phyloP scores from a whole-genome alignment of 1,284 basidiomycete genomes.

The Heterobasidion irregulare region DNA sequence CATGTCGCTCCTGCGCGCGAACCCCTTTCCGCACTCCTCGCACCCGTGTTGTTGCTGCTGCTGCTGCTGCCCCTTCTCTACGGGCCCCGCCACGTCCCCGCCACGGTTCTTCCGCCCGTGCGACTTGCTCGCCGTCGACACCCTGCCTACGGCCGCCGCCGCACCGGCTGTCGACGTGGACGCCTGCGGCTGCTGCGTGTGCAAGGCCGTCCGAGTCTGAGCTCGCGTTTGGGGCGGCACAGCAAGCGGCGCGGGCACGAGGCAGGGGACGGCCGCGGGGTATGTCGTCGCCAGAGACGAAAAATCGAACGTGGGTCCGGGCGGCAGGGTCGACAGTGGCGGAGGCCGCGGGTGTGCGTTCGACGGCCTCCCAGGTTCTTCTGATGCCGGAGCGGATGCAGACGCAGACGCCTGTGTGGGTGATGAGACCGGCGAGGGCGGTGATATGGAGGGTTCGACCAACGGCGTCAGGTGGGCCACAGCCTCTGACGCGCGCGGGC shows the following conservation, averaged over 20 bases:
- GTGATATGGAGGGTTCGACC: not conserved
- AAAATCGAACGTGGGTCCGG: too few relatives aligned
- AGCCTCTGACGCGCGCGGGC: too few relatives aligned
- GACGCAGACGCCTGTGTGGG: too few relatives aligned
- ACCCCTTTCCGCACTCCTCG: conserved; percentile 65
- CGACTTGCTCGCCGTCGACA: not conserved
- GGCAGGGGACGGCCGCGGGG: too few relatives aligned
- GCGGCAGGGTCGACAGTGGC: not conserved
- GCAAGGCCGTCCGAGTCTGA: not conserved
- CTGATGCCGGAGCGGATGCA: too few relatives aligned
- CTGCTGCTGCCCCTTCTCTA: conserved; percentile 24
- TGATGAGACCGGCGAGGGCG: not conserved
- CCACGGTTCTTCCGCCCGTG: conserved; percentile 29
- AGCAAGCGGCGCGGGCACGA: too few relatives aligned
- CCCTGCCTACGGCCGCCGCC: too few relatives aligned
- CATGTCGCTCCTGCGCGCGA: conserved; percentile 70
- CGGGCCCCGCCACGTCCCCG: conserved; percentile 20
- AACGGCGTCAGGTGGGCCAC: too few relatives aligned
- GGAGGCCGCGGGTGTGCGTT: conserved; percentile 3
- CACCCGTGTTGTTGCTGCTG: conserved; percentile 43
- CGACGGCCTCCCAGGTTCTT: too few relatives aligned
- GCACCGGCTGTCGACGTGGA: not conserved
- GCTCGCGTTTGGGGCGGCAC: not conserved
- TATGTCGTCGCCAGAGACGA: too few relatives aligned
- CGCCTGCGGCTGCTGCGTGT: not conserved